Conservation (phyloP, 169 alveolate genomes). For the Besnoitia besnoiti region DNA sequence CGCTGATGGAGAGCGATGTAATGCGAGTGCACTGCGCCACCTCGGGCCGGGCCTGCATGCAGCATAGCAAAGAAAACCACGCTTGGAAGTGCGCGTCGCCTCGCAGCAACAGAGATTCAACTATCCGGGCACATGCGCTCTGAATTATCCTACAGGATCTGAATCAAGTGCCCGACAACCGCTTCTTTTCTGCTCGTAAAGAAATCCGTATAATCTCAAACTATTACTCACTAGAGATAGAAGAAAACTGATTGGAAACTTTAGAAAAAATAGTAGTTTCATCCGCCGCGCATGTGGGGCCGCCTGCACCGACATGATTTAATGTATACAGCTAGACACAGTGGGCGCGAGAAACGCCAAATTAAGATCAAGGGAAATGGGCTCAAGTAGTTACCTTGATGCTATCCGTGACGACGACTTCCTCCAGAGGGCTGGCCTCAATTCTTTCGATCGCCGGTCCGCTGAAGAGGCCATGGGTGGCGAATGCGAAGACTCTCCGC, state of each 20-base stretch:
- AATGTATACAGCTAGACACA: no score
- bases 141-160: neutral
- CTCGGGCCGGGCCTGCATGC: slow-evolving; percentile 68
- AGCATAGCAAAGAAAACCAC: neutral
- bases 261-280: no score
- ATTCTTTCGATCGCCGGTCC: slow-evolving; percentile 91
- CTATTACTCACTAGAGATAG: no score
- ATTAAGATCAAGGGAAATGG: no score
- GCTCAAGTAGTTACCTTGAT: slow-evolving; percentile 68
- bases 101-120: neutral
- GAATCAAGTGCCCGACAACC: neutral
- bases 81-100: neutral
- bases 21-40: slow-evolving; percentile 78
- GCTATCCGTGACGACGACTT: slow-evolving; percentile 92
- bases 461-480: slow-evolving; percentile 94
- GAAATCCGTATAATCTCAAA: no score
- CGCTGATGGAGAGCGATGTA: slow-evolving; percentile 77
- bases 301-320: no score
- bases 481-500: slow-evolving; percentile 92
- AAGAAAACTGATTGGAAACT: no score
- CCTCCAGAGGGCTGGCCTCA: slow-evolving; percentile 83
- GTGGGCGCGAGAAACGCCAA: no score
- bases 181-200: no score
- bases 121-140: neutral
- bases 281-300: no score